phyloP scores from a whole-genome alignment of 2,329 filamentous ascomycete species.

The Shiraia bambusicola region DNA sequence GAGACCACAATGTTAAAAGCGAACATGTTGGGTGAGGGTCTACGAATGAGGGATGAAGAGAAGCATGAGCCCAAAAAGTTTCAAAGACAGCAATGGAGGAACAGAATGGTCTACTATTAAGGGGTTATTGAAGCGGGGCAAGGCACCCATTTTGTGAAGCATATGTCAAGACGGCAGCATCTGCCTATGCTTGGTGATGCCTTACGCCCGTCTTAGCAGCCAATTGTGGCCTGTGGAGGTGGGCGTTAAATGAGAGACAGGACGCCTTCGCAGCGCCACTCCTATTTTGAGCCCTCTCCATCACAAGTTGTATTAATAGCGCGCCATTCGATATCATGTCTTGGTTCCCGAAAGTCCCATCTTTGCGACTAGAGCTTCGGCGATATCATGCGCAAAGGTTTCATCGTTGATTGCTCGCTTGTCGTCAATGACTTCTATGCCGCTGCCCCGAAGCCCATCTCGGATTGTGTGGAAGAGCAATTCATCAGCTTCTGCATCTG shows the following conservation, averaged over 20 bases:
- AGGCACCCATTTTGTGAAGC: too few relatives aligned
- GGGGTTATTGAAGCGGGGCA: too few relatives aligned
- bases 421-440: slow-evolving; percentile 55
- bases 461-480: slow-evolving; percentile 52
- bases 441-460: slow-evolving; percentile 51
- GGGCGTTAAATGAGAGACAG: background rate
- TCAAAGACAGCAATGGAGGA: too few relatives aligned
- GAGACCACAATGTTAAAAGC: slow-evolving; percentile 10
- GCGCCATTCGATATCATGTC: slow-evolving; percentile 1
- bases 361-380: slow-evolving; percentile 43
- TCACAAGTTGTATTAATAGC: too few relatives aligned
- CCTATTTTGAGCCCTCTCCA: background rate
- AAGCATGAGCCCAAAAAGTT: background rate
- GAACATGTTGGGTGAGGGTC: slow-evolving; percentile 21
- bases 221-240: background rate
- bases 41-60: background rate
- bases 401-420: slow-evolving; percentile 57
- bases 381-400: slow-evolving; percentile 53
- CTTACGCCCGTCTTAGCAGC: background rate
- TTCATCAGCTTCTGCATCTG: slow-evolving; percentile 52
- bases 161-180: background rate
- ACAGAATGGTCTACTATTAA: too few relatives aligned
- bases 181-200: background rate
- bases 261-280: slow-evolving; percentile 1
- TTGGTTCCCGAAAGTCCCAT: slow-evolving; percentile 13